These are phyloP conservation scores for Coemansia sp. DNA, from an alignment of 192 early-diverging fungal species.

Conservation along the genomic window DNA sequence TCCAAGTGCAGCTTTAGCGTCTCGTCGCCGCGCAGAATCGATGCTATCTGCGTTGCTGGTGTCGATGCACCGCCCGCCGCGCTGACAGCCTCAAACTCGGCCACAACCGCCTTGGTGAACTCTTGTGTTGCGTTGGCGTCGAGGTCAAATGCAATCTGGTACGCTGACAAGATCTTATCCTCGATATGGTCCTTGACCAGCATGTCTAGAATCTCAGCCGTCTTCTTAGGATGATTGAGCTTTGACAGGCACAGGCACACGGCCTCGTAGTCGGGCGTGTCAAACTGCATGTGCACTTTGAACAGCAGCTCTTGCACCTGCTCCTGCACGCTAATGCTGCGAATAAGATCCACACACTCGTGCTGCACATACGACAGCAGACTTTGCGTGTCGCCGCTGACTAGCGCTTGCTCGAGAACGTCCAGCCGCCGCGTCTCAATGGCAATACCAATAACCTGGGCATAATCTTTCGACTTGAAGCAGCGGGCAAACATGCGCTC, in stretches of 20 bases:
- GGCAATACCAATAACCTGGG: conserved; percentile 90
- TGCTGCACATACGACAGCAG: conserved; percentile 87
- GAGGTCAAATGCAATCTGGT: conserved; percentile 97
- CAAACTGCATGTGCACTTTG: conserved; percentile 48
- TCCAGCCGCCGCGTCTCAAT: conserved; percentile 90
- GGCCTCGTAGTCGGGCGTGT: conserved; percentile 88
- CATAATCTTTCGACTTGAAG: conserved; percentile 77
- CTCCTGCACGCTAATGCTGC: conserved; percentile 56
- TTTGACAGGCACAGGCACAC: conserved; percentile 90
- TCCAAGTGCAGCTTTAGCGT: conserved; percentile 92
- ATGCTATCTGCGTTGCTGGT: conserved; percentile 62
- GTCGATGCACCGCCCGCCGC: conserved; percentile 9
- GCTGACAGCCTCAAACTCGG: conserved; percentile 48
- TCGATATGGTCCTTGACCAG: conserved; percentile 64
- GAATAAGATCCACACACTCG: conserved; percentile 80
- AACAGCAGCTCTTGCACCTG: conserved; percentile 63
- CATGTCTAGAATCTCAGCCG: conserved; percentile 72
- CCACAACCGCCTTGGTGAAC: conserved; percentile 81
- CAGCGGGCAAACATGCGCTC: conserved; percentile 95
- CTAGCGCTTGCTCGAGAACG: conserved; percentile 80
- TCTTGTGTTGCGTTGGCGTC: conserved; percentile 97
- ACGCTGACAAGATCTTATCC: conserved; percentile 79
- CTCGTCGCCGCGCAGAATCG: conserved; percentile 86
- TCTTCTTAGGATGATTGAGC: conserved; percentile 74
- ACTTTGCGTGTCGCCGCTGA: conserved; percentile 65